Evolutionary conservation across 129 eudicot species (phyloP), one percentile per base, ranked within the genome.

Genomic region (Flaveria trinervia): DNA sequence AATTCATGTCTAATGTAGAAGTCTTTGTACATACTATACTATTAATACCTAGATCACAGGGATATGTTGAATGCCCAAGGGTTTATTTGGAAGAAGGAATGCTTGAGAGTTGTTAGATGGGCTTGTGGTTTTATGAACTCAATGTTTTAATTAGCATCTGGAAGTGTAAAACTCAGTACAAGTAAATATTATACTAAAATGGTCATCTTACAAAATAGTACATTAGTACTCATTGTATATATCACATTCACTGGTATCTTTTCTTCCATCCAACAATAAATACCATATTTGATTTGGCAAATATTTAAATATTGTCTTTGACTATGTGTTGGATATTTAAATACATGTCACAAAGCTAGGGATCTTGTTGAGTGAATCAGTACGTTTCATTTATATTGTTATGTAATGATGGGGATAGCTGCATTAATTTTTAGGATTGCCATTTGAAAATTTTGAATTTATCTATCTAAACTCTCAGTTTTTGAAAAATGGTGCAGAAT

Each of bases 401-500:
- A 60, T 60, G 39, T 13, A 60, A 9, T 23, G 33, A 60, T 30
- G 26, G 15, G 4, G 11, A 3, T 60, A 3, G 66, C 4, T 23
- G 39, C 66, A 60, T 60, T 60, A 23, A 22, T 60, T 25, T 23
- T 25, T 23, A n/a, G n/a, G 39, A 11, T 23, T 23, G 26, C 26
- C 3, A 22, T 23, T 1, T 22, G 41, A 36, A 36, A 36, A 36
- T 22, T 25, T 60, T 10, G 17, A 60, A 60, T 60, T 60, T 12
- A 60, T 23, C 39, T 12, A 25, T 60, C 41, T 60, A 23, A 60
- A 60, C 13, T 23, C 23, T 60, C 12, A 9, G 26, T 60, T 49
- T 15, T 62, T 4, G 4, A 25, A 55, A 65, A 36, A 49, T 62
- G 75, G n/a, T 81, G 87, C 97, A 95, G 99, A 92, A 88, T 72